Evolutionary conservation across 306 rosid genomes (phyloP), one percentile per base, ranked within the genome.

Genomic region (Acmispon strigosus): DNA sequence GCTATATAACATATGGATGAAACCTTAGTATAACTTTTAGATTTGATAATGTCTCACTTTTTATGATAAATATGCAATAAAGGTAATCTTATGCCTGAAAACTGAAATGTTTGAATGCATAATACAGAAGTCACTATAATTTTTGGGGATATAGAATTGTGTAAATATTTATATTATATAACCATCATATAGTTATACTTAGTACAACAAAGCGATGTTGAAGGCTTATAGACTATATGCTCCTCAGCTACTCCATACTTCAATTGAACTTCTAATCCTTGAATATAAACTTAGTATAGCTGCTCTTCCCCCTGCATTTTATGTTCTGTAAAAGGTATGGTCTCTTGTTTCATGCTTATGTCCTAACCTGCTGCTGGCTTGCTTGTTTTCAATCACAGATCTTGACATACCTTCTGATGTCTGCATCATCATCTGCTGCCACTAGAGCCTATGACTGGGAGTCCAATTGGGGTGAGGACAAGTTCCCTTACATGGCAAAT

Each of bases 371-470:
- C 41, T 82, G 42, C 49, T 73, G 58, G 32, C 43, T 12, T 54
- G 55, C 24, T 70, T 60, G 44, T 75, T 67, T 76, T 66, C 57
- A 42, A 57, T 62, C 60, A 76, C 85, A 93, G 98, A 80, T 86
- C 27, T 62, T 90, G 78, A 78, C 97, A 12, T 90, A 93, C 80
- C 92, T 93, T 82, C 84, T 90, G 32, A 80, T 93, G 73, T 93
- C 97, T 2, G 88, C 96, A 64, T 85, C 96, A 24, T 93, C 96
- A 20, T 88, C 98, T 0, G 94, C 98, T 18, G 96, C 96, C 5
- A 90, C 91, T 24, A 78, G 96, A 78, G 81, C 90, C 10, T 84
- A 85, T 68, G 94, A 90, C 42, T 93, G 98, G 97, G 81, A 81
- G 51, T 84, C 89, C 27, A 88, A 90, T 58, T 88, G 98, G 97